phyloP scores from a whole-genome alignment of 2,329 filamentous ascomycete genomes.

The Pestalotiopsis sp. region DNA sequence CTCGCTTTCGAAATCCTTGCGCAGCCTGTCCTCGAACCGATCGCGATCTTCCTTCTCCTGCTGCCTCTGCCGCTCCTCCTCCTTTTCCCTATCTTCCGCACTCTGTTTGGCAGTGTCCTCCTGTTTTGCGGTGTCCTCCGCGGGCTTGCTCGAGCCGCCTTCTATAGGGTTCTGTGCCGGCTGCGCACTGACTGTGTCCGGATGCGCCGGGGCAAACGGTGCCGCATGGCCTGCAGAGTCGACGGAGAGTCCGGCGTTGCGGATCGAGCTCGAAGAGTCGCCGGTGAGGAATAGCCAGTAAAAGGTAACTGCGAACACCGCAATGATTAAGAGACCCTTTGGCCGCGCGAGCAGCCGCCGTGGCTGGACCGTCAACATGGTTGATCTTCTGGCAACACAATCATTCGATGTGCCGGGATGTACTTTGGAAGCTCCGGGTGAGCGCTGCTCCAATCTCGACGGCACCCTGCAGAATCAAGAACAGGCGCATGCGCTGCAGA shows the following conservation, averaged over 20 bases:
- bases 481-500: not conserved
- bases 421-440: not conserved
- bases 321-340: slow-evolving; percentile 42
- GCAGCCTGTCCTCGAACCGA: slow-evolving; percentile 31
- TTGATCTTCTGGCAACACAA: not conserved
- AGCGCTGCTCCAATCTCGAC: not conserved
- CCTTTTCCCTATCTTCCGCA: not conserved
- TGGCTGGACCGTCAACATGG: slow-evolving; percentile 33
- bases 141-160: not conserved
- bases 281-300: slow-evolving; percentile 39
- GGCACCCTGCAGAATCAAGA: not conserved
- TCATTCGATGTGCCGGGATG: not conserved
- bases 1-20: slow-evolving; percentile 41
- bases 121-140: not conserved
- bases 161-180: not conserved
- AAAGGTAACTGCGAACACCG: slow-evolving; percentile 39
- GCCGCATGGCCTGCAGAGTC: not conserved
- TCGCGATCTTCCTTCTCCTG: slow-evolving; percentile 33
- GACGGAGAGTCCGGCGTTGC: slow-evolving; percentile 14
- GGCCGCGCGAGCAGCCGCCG: slow-evolving; percentile 40
- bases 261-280: slow-evolving; percentile 24
- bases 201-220: not conserved
- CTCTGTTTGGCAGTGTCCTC: not conserved
- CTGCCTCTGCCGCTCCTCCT: slow-evolving; percentile 19
- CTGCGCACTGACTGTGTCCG: not conserved